Evolutionary conservation across 768 basidiomycete genomes (phyloP).

Genomic region (Tylopilus plumbeoviolaceoides): DNA sequence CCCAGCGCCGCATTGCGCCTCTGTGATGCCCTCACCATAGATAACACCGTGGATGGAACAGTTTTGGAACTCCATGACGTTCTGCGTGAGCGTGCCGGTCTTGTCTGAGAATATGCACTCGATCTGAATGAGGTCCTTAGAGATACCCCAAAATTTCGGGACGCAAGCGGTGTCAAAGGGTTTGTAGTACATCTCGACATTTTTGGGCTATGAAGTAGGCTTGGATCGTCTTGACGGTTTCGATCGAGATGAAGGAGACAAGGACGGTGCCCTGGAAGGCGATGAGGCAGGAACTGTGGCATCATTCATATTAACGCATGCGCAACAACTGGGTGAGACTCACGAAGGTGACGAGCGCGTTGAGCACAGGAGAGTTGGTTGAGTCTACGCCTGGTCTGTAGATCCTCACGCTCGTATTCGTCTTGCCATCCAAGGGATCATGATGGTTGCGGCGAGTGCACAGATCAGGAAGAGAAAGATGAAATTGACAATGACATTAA

Average conservation of each 20-base stretch:
- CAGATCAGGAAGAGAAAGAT: slow-evolving; percentile 74
- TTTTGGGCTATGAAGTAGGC: slow-evolving; percentile 97
- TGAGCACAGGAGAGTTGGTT: slow-evolving; percentile 56
- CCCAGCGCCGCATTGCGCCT: slow-evolving; percentile 90
- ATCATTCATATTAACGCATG: slow-evolving; percentile 4
- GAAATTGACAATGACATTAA: slow-evolving; percentile 96
- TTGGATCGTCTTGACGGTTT: slow-evolving; percentile 97
- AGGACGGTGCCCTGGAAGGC: slow-evolving; percentile 98
- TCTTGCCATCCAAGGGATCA: slow-evolving; percentile 61
- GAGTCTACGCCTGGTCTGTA: slow-evolving; percentile 70
- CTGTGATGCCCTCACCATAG: slow-evolving; percentile 94
- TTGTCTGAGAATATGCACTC: slow-evolving; percentile 95
- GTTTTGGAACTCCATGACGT: slow-evolving; percentile 98
- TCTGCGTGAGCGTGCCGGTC: slow-evolving; percentile 96
- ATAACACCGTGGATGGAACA: slow-evolving; percentile 80
- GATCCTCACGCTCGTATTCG: slow-evolving; percentile 60
- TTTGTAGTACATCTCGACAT: slow-evolving; percentile 92
- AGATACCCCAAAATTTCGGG: slow-evolving; percentile 98
- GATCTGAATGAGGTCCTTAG: slow-evolving; percentile 97
- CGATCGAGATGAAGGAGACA: slow-evolving; percentile 95
- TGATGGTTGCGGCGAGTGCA: slow-evolving; percentile 68
- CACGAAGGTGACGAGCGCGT: slow-evolving; percentile 88
- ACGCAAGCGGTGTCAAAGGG: slow-evolving; percentile 84
- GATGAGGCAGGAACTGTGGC: slow-evolving; percentile 78
- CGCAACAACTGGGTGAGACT: slow-evolving; percentile 30